These are phyloP conservation scores for Sarocladium brachiariae DNA, from an alignment of 2,329 filamentous ascomycete genomes.

Conservation along the genomic window DNA sequence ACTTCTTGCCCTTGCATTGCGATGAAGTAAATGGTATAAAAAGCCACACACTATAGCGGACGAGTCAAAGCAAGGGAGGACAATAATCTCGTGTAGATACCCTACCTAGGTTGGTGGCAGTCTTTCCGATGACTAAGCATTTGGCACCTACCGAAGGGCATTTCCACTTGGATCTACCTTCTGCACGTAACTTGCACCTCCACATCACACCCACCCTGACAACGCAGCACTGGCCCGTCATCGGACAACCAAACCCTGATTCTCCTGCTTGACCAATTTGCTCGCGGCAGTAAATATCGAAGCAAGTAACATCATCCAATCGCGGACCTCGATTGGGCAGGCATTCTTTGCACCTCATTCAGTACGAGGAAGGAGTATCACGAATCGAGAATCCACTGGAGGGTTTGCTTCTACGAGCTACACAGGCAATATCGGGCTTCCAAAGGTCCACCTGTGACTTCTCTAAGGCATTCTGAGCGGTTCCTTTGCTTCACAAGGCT, in stretches of 20 bases:
- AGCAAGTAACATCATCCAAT: neutral
- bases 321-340: neutral
- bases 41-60: neutral
- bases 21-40: neutral
- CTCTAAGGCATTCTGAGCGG: neutral
- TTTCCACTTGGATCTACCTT: constrained; percentile 10
- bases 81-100: neutral
- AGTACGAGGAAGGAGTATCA: neutral
- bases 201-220: constrained; percentile 4
- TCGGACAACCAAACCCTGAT: neutral
- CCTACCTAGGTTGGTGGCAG: neutral
- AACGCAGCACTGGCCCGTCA: neutral
- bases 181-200: constrained; percentile 10
- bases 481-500: neutral
- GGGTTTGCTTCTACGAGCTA: neutral
- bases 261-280: neutral
- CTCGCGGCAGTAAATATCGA: neutral
- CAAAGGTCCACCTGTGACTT: neutral
- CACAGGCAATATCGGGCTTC: neutral
- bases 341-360: neutral
- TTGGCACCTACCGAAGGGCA: neutral
- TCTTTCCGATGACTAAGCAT: constrained; percentile 5
- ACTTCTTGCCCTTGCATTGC: neutral
- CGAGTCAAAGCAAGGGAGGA: neutral
- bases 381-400: neutral